Conservation (phyloP, 257 asterid genomes). For the Catharanthus roseus region DNA sequence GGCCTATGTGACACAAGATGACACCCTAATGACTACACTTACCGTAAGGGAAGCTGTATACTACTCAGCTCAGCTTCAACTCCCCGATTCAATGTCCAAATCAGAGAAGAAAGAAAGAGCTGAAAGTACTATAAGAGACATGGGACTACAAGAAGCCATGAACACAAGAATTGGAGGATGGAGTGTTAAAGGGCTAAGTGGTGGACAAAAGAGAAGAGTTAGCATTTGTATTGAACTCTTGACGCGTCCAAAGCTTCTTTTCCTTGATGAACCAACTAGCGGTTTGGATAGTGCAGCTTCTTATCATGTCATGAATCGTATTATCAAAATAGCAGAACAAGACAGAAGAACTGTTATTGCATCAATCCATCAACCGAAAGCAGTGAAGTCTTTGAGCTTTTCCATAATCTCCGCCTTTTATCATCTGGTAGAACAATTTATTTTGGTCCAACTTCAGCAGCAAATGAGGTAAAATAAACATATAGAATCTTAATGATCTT, state of each 20-base stretch:
- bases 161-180: too few species aligned
- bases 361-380: too few species aligned
- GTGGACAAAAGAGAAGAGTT: conserved; percentile 52
- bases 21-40: too few species aligned
- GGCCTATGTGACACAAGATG: too few species aligned
- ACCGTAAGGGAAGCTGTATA: too few species aligned
- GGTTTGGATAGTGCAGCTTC: conserved; percentile 20
- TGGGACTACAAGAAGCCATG: too few species aligned
- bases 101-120: too few species aligned
- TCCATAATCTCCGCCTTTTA: conserved; percentile 49
- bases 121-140: too few species aligned
- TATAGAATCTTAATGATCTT: too few species aligned
- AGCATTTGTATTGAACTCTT: conserved; percentile 57
- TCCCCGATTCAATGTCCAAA: too few species aligned
- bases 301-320: conserved; percentile 46
- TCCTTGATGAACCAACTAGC: conserved; percentile 55
- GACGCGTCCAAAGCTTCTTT: conserved; percentile 44
- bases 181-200: too few species aligned
- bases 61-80: too few species aligned
- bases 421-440: conserved; percentile 42
- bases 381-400: conserved; percentile 26
- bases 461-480: conserved; percentile 35
- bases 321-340: conserved; percentile 29
- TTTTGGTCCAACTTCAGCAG: conserved; percentile 40
- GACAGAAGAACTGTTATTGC: conserved; percentile 29